Conservation (phyloP, 805 yeast species). For the Nakazawaea anatomiae region DNA sequence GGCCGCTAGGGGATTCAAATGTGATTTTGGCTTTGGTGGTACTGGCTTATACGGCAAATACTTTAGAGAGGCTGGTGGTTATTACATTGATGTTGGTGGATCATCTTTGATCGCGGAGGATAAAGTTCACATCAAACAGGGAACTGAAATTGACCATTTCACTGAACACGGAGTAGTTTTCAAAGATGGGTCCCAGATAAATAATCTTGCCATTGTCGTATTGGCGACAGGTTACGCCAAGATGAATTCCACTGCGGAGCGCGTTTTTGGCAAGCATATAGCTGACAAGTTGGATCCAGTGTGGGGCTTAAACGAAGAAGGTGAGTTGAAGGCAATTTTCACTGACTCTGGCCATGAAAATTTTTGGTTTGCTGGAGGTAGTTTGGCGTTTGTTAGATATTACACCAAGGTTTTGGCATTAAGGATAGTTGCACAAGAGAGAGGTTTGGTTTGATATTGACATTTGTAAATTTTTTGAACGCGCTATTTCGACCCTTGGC, state of each 20-base stretch:
- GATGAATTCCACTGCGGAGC: conserved; percentile 34
- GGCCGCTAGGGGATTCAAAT: conserved; percentile 30
- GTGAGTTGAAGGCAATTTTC: conserved; percentile 33
- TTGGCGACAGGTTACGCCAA: conserved; percentile 39
- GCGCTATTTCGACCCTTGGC: too few relatives aligned
- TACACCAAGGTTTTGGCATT: conserved; percentile 33
- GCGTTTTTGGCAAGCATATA: conserved; percentile 30
- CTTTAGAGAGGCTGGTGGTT: conserved; percentile 38
- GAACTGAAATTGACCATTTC: conserved; percentile 28
- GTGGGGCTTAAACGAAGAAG: conserved; percentile 40
- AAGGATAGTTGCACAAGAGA: conserved; percentile 29
- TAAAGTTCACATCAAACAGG: conserved; percentile 30
- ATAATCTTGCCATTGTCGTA: conserved; percentile 32
- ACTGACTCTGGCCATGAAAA: conserved; percentile 34
- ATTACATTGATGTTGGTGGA: conserved; percentile 40
- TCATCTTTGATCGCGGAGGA: conserved; percentile 33
- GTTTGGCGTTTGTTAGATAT: conserved; percentile 31
- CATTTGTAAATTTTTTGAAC: not conserved
- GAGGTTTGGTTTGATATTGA: conserved; percentile 1
- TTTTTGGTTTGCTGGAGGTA: conserved; percentile 38
- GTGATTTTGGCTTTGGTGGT: conserved; percentile 35
- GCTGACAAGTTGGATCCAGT: conserved; percentile 30
- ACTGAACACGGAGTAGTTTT: conserved; percentile 31
- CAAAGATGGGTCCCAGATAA: conserved; percentile 29
- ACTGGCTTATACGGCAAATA: conserved; percentile 37